Conservation (phyloP, 257 asterid species). For the Solanum chilense region DNA sequence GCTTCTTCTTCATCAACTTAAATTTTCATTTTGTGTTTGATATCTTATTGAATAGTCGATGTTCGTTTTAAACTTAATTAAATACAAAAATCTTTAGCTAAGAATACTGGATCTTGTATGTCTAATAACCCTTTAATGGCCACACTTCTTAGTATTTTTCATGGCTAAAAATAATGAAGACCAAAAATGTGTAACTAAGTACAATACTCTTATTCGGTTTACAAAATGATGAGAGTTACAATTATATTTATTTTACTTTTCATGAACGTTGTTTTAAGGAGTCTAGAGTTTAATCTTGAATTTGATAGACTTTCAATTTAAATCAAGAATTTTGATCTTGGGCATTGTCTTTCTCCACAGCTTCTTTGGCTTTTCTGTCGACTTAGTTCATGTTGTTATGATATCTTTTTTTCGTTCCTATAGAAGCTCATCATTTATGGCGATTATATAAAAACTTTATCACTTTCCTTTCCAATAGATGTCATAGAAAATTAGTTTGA, state of each 20-base stretch:
- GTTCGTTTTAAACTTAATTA: too few relatives aligned
- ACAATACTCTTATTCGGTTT: too few relatives aligned
- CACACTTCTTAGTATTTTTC: neutral
- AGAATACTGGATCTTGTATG: too few relatives aligned
- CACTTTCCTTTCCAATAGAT: neutral
- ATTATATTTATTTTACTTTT: neutral
- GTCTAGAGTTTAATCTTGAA: neutral
- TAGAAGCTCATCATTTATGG: neutral
- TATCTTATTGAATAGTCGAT: fast-evolving
- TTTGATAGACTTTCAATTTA: neutral
- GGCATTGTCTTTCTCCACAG: neutral
- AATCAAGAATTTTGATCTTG: neutral
- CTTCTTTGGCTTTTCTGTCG: neutral
- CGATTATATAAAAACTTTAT: neutral
- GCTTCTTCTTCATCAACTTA: neutral
- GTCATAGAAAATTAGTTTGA: neutral
- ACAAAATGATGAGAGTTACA: neutral
- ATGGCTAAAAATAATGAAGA: neutral
- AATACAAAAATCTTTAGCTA: too few relatives aligned
- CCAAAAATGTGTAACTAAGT: neutral
- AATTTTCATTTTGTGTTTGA: too few relatives aligned
- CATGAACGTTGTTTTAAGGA: neutral
- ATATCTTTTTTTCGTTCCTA: too few relatives aligned
- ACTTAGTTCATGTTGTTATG: neutral
- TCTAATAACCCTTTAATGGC: neutral